Percentiles rank a stretch among this genome's conserved stretches.
phyloP scores from a whole-genome alignment of 495 filamentous ascomycete genomes.

The Aspergillus hancockii region DNA sequence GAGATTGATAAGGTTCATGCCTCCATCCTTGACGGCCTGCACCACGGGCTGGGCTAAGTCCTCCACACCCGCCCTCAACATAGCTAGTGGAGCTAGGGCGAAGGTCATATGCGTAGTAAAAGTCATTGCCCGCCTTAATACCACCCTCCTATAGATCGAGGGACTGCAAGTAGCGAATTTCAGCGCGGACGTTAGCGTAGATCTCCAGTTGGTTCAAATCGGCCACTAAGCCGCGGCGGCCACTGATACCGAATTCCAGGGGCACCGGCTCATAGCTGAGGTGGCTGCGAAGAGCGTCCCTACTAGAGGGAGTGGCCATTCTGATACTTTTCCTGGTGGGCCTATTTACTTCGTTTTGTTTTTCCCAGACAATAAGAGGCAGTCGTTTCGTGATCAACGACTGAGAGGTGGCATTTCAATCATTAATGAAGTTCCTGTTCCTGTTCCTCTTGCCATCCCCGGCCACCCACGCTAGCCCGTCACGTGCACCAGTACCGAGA shows the following conservation, averaged over 20 bases:
- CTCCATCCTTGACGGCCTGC: conserved; percentile 27
- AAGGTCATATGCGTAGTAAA: conserved; percentile 31
- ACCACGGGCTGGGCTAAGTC: conserved; percentile 28
- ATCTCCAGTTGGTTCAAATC: conserved; percentile 35
- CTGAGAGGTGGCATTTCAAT: too few relatives aligned
- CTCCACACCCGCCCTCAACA: conserved; percentile 27
- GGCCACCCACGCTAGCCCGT: too few relatives aligned
- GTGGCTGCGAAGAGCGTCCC: conserved; percentile 12
- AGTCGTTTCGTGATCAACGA: too few relatives aligned
- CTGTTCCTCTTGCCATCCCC: too few relatives aligned
- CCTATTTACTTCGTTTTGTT: too few relatives aligned
- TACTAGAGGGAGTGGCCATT: too few relatives aligned
- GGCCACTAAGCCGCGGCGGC: conserved; percentile 27
- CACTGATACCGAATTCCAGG: conserved; percentile 32
- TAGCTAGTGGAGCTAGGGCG: conserved; percentile 30
- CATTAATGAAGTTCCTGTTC: too few relatives aligned
- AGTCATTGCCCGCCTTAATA: conserved; percentile 27
- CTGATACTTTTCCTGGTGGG: too few relatives aligned
- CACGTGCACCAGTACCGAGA: too few relatives aligned
- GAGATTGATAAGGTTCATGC: conserved; percentile 28
- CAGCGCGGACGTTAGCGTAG: conserved; percentile 28
- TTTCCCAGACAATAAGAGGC: too few relatives aligned
- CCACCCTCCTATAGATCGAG: conserved; percentile 22
- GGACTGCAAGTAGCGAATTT: conserved; percentile 30
- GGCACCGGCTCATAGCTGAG: conserved; percentile 25